phyloP scores from a whole-genome alignment of 106 monocot genomes.

The Dendrobium officinale region DNA sequence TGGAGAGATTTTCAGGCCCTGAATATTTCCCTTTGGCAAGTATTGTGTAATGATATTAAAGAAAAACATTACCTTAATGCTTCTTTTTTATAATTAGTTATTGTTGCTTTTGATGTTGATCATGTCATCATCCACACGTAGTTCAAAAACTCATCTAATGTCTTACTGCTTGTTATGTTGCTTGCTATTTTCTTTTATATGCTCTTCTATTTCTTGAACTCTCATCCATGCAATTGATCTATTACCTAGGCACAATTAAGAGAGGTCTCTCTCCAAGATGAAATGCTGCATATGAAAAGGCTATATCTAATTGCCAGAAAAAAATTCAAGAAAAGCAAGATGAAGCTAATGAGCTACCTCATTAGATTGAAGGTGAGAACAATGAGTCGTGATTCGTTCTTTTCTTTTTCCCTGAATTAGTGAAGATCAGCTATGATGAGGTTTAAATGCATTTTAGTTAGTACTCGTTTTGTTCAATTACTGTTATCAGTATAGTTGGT shows the following conservation, averaged over 20 bases:
- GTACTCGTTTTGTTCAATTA: background rate
- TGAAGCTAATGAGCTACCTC: constrained; percentile 47
- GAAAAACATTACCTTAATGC: background rate
- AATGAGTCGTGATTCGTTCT: background rate
- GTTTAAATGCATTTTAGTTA: background rate
- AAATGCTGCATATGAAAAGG: constrained; percentile 84
- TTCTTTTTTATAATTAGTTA: background rate
- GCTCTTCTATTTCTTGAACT: background rate
- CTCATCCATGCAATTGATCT: background rate
- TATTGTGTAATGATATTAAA: background rate
- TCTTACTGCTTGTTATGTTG: background rate
- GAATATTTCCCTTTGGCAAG: background rate
- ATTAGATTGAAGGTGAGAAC: constrained; percentile 52
- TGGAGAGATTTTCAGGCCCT: background rate
- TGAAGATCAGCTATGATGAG: background rate
- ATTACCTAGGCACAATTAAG: constrained; percentile 62
- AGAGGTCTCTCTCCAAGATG: constrained; percentile 67
- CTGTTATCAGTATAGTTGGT: background rate
- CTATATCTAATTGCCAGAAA: constrained; percentile 65
- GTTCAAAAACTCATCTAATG: background rate
- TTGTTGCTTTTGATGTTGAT: background rate
- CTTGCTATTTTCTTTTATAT: background rate
- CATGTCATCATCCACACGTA: background rate
- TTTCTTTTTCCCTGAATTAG: constrained; percentile 5
- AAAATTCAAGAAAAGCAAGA: constrained; percentile 64